Percentiles rank a stretch among this genome's conserved stretches.
Evolutionary conservation across 1,284 basidiomycete species (phyloP).

Genomic region (Lignosus rhinocerotis): DNA sequence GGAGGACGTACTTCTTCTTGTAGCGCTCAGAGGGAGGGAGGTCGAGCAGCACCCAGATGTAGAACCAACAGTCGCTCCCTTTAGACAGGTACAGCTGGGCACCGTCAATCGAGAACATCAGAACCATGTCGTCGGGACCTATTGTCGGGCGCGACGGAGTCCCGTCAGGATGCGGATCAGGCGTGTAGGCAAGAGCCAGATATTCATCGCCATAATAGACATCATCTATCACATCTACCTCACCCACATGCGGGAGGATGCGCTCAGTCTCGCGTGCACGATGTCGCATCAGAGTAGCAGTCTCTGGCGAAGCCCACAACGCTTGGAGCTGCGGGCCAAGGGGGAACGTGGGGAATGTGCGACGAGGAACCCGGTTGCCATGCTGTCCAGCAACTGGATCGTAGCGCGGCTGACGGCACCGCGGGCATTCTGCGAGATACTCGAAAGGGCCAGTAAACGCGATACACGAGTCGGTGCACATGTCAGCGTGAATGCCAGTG

Average conservation of each 20-base stretch:
- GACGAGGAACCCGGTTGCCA: not conserved
- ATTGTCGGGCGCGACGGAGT: not conserved
- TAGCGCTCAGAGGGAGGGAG: constrained; percentile 24
- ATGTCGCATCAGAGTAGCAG: constrained; percentile 22
- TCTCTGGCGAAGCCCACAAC: constrained; percentile 13
- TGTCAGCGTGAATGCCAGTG: constrained; percentile 33
- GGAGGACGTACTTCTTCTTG: constrained; percentile 28
- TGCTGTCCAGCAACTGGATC: not conserved
- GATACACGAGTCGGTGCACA: constrained; percentile 36
- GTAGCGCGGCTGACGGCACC: constrained; percentile 10
- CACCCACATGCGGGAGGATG: not conserved
- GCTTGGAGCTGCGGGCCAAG: constrained; percentile 32
- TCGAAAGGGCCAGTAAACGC: constrained; percentile 34
- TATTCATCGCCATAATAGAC: constrained; percentile 24
- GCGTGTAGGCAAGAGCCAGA: constrained; percentile 10
- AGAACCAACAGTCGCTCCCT: constrained; percentile 32
- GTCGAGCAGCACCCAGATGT: constrained; percentile 31
- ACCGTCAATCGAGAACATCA: constrained; percentile 34
- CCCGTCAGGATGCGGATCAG: not conserved
- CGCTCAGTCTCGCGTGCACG: constrained; percentile 7
- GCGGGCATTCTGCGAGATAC: constrained; percentile 18
- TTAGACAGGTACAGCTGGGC: constrained; percentile 33
- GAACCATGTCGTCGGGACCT: constrained; percentile 17
- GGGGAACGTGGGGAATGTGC: constrained; percentile 24
- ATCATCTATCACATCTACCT: constrained; percentile 1